Base-by-base conservation (phyloP, 495 filamentous ascomycete genomes). In the Paragyromitra xinjiangensis region DNA sequence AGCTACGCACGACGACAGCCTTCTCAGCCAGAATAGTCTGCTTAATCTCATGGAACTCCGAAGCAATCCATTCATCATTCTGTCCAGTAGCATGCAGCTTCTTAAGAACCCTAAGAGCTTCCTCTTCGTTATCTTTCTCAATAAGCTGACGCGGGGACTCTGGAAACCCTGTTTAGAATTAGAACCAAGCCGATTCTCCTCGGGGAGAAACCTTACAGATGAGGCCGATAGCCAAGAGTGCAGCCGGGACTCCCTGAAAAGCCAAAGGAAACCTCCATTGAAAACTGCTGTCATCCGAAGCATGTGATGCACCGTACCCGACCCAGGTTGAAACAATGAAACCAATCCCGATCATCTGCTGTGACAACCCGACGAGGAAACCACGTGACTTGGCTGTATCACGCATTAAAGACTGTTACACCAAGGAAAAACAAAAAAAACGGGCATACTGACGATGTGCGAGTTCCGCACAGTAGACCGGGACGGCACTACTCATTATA, bases 391-490 rank as follows among this genome's bases (percentile, higher is more conserved):
- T 79, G 48, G 76, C 72, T 77, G 14, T 70, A 42, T 77, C 55
- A 37, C 37, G 48, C n/a, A 59, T 78, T 19, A 77, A 29, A 11
- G 42, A 50, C 3, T 12, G 44, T 26, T 24, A 39, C 24, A 67
- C 11, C 16, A 22, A 22, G 19, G 16, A 48, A 65, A 56, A 51
- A 19, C n/a, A 11, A 26, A 34, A 58, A 56, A 58, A 58, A 22
- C 16, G 39, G 53, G 56, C n/a, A 64, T 37, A 73, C 71, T 69
- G 22, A 78, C 75, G 78, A 64, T 80, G 78, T 12, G 87, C 84
- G 81, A 86, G 86, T 78, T 89, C 88, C 2, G 88, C 86, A 14
- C 89, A 84, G 80, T 88, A 89, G 26, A 90, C 87, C 8, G 88
- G 89, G 61, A 89, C 88, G 58, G 88, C 85, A 85, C 88, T 89